Percentiles rank a stretch among this genome's conserved stretches.
phyloP scores from a whole-genome alignment of 2,329 filamentous ascomycete genomes.

The Cylindrodendrum hubeiense region DNA sequence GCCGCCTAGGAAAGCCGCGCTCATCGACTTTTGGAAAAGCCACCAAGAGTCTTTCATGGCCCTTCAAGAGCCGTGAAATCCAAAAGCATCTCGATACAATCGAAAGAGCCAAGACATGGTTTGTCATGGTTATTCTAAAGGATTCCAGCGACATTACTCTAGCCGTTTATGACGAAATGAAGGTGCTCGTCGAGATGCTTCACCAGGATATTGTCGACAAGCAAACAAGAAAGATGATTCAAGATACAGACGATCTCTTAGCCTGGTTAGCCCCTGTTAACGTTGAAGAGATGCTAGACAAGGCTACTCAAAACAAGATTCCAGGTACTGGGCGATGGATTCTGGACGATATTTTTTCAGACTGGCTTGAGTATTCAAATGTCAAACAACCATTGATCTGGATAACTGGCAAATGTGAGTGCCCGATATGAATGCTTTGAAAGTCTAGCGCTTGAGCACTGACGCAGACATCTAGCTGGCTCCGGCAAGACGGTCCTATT shows the following conservation, averaged over 20 bases:
- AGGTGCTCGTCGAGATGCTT: slow-evolving; percentile 32
- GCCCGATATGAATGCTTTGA: background rate
- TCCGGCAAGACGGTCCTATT: slow-evolving; percentile 47
- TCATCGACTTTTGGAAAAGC: slow-evolving; percentile 27
- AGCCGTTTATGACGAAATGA: slow-evolving; percentile 36
- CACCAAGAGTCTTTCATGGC: slow-evolving; percentile 32
- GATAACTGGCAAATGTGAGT: slow-evolving; percentile 42
- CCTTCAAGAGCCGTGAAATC: slow-evolving; percentile 34
- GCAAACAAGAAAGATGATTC: slow-evolving; percentile 26
- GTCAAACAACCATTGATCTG: slow-evolving; percentile 35
- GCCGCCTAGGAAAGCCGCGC: slow-evolving; percentile 29
- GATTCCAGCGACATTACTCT: slow-evolving; percentile 35
- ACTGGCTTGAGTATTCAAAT: slow-evolving; percentile 28
- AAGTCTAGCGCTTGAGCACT: background rate
- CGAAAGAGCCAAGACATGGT: slow-evolving; percentile 43
- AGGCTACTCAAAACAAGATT: slow-evolving; percentile 28
- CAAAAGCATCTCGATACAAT: slow-evolving; percentile 36
- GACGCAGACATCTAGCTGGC: slow-evolving; percentile 32
- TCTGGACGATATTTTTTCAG: slow-evolving; percentile 25
- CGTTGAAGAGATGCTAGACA: slow-evolving; percentile 27
- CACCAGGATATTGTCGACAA: slow-evolving; percentile 37
- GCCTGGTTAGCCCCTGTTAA: slow-evolving; percentile 37
- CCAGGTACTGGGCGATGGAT: slow-evolving; percentile 39
- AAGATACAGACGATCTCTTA: slow-evolving; percentile 31
- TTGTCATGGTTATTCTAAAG: slow-evolving; percentile 40